Conservation (phyloP, 2,329 filamentous ascomycete species). For the Magnaporthiopsis rhizophila region DNA sequence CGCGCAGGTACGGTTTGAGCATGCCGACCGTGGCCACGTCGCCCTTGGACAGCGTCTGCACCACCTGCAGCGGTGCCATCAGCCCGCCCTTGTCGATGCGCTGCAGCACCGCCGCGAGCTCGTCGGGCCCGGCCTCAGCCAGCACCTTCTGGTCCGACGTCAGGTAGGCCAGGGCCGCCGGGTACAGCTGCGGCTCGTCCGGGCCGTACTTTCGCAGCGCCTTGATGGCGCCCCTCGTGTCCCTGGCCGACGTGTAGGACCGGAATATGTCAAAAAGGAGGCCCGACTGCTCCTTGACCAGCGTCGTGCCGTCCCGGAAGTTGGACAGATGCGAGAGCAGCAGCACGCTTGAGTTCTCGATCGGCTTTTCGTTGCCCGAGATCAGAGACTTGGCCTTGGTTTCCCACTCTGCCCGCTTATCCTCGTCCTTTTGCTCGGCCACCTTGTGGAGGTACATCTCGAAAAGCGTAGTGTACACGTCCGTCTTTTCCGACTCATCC, state of each 20-base stretch:
- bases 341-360: slow-evolving; percentile 91
- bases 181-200: slow-evolving; percentile 84
- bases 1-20: slow-evolving; percentile 84
- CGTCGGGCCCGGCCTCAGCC: slow-evolving; percentile 73
- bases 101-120: slow-evolving; percentile 70
- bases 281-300: slow-evolving; percentile 90
- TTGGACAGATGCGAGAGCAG: slow-evolving; percentile 85
- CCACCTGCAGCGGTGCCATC: slow-evolving; percentile 93
- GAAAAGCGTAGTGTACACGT: slow-evolving; percentile 90
- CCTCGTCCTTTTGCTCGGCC: slow-evolving; percentile 59
- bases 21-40: slow-evolving; percentile 91
- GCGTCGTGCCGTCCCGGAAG: slow-evolving; percentile 81
- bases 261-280: slow-evolving; percentile 93
- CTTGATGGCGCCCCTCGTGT: slow-evolving; percentile 83
- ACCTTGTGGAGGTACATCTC: slow-evolving; percentile 97
- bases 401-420: slow-evolving; percentile 73
- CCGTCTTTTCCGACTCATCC: slow-evolving; percentile 67
- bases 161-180: slow-evolving; percentile 87
- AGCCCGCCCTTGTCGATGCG: slow-evolving; percentile 86
- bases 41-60: slow-evolving; percentile 70
- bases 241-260: slow-evolving; percentile 86
- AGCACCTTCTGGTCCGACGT: slow-evolving; percentile 76
- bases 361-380: slow-evolving; percentile 57
- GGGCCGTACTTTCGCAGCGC: slow-evolving; percentile 87
- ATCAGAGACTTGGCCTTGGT: slow-evolving; percentile 84